These are phyloP conservation scores for Penicillium sp. DNA, from an alignment of 2,329 filamentous ascomycete genomes.

Conservation along the genomic window DNA sequence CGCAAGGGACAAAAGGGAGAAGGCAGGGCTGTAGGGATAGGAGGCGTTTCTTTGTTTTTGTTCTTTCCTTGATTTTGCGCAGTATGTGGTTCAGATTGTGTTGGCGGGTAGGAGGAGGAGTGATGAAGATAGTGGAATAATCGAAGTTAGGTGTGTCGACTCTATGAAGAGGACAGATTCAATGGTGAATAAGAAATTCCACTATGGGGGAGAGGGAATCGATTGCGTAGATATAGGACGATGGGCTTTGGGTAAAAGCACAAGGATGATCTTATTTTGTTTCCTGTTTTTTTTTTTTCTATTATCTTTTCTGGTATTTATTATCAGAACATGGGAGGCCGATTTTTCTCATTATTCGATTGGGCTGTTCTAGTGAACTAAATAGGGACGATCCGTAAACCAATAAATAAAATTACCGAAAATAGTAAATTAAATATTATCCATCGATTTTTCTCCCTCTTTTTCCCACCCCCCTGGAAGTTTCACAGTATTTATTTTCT, in stretches of 20 bases:
- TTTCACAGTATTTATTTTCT: neutral
- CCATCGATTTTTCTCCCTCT: too few species aligned
- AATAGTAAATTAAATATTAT: slow-evolving; percentile 1
- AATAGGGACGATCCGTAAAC: slow-evolving; percentile 15
- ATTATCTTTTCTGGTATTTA: neutral
- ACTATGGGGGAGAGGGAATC: slow-evolving; percentile 36
- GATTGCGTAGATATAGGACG: slow-evolving; percentile 40
- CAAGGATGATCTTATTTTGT: slow-evolving; percentile 17
- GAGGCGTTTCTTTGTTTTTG: slow-evolving; percentile 9
- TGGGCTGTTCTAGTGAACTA: neutral
- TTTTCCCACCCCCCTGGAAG: neutral
- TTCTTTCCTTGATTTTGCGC: neutral
- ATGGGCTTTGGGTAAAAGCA: slow-evolving; percentile 6
- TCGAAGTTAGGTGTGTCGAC: slow-evolving; percentile 12
- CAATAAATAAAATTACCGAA: slow-evolving; percentile 19
- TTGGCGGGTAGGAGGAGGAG: neutral
- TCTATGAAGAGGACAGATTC: neutral
- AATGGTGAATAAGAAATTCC: slow-evolving; percentile 29
- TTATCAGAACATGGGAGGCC: neutral
- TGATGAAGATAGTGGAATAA: slow-evolving; percentile 14
- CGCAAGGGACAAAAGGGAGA: slow-evolving; percentile 43
- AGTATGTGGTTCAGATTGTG: slow-evolving; percentile 7
- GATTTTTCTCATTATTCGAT: slow-evolving; percentile 1
- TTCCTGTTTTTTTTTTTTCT: slow-evolving; percentile 12
- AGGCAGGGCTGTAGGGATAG: slow-evolving; percentile 29